Base-by-base conservation (phyloP, 1,139 yeast species). In the Pichia sp. region DNA sequence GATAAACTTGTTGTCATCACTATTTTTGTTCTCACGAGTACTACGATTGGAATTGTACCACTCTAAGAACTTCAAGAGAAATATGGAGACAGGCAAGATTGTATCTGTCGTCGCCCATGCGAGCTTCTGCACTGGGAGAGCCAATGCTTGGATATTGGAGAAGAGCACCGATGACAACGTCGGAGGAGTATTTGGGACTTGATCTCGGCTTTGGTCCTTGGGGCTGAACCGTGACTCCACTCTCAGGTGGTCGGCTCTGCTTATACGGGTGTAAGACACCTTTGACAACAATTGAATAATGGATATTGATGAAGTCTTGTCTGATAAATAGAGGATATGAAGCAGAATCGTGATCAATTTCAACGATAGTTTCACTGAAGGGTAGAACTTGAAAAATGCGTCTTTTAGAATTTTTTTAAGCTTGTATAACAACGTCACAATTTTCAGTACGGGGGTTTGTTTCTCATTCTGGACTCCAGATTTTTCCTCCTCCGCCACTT, bases 61-160 rank as follows among this genome's bases (percentile, higher is more conserved):
- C 69, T 93, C 98, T 52, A 90, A 76, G 62, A 93, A 90, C 70
- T 90, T 90, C 60, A 93, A 77, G 40, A 87, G 68, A 67, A 93
- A 92, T 57, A 93, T 87, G 2, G 96, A 89, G 0, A 87, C 78
- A 0, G 98, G 98, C 72, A 93, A 82, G 36, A 87, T 75, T 1
- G 81, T 80, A 36, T 80, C 83, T 34, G 64, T 66, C 29, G 63
- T 64, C 16, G 75, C 67, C 62, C 62, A 59, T 7, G 58, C 57
- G 11, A 54, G 11, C 38, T 49, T 56, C 19, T 93, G 62, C 78
- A 79, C 55, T 75, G 80, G 54, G 79, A 79, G 61, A 85, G 73
- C 13, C 76, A 23, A 82, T 76, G 61, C 87, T 82, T 54, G 59
- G 52, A 49, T 49, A 55, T 49, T 61, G 56, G 50, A 63, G 7